Conservation (phyloP, 306 rosid species). For the Vigna unguiculata region DNA sequence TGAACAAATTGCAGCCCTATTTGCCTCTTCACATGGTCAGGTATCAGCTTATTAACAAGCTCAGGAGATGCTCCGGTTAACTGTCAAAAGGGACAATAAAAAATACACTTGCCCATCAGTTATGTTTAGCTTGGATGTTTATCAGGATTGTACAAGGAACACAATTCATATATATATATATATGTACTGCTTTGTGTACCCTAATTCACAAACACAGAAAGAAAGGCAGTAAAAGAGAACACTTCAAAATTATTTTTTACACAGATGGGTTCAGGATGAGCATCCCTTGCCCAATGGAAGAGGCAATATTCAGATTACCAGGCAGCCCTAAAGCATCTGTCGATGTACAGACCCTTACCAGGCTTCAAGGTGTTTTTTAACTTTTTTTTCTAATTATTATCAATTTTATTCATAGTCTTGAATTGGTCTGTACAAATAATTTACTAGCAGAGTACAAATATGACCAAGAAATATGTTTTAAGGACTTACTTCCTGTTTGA, state of each 20-base stretch:
- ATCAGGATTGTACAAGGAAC: slow-evolving; percentile 9
- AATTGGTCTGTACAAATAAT: not conserved
- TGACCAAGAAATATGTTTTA: not conserved
- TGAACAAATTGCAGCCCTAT: slow-evolving; percentile 68
- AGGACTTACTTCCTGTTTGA: slow-evolving; percentile 86
- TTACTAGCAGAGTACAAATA: not conserved
- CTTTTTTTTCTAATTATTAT: not conserved
- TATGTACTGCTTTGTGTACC: slow-evolving; percentile 17
- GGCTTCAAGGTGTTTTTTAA: not conserved
- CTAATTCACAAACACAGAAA: not conserved
- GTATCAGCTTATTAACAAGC: slow-evolving; percentile 82
- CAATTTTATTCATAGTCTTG: slow-evolving; percentile 1
- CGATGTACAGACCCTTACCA: not conserved
- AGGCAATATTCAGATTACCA: no score
- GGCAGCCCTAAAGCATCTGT: not conserved
- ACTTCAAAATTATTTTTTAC: not conserved
- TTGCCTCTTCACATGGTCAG: slow-evolving; percentile 90
- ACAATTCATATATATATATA: not conserved
- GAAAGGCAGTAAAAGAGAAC: not conserved
- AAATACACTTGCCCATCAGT: slow-evolving; percentile 10
- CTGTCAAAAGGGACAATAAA: slow-evolving; percentile 54
- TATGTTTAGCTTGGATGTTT: not conserved
- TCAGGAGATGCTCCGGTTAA: slow-evolving; percentile 81
- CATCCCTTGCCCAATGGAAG: not conserved
- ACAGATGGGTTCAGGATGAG: not conserved